Base-by-base conservation (phyloP, 2,329 filamentous ascomycete species). In the Fusarium anguioides region DNA sequence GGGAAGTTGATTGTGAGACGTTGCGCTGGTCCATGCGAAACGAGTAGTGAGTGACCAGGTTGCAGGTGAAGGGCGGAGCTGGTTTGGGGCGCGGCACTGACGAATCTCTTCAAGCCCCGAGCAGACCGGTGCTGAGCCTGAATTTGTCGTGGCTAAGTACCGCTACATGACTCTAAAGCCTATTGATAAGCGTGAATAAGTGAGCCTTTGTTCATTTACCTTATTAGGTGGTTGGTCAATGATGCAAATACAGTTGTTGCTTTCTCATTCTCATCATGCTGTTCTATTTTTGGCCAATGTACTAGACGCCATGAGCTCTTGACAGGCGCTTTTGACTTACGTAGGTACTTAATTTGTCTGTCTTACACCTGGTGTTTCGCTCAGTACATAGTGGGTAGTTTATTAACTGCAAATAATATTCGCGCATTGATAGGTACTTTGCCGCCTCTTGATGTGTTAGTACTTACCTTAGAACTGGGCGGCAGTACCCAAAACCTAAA, bases 1-100 rank as follows among this genome's bases (percentile, higher is more conserved):
- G 71, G 66, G 66, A 73, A 72, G 69, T 70, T 69, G 66, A 64
- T 58, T 53, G 59, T 69, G 71, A 73, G 69, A 73, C 67, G 68
- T 53, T 73, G 53, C 61, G 60, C 66, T 73, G 72, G 74, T 62
- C 66, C 69, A 69, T 73, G 68, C 72, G 69, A 75, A 74, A 74
- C 72, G 65, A 66, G 60, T 60, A 72, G 55, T 63, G 51, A 64
- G 33, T 67, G 64, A 68, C 64, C 60, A 68, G 65, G 64, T 68
- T 65, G 45, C 60, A 49, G 48, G 29, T 56, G 36, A 48, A 53
- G 58, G 50, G 60, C 58, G 44, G 64, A 54, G 51, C 51, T 62
- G 41, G 24, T 44, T 60, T 52, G 63, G 58, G 65, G 66, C 60
- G 68, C 64, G 65, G 73, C 55, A 65, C 69, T 51, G 75, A 75